Evolutionary conservation across 129 eudicot species (phyloP).

Genomic region (Flaveria trinervia): DNA sequence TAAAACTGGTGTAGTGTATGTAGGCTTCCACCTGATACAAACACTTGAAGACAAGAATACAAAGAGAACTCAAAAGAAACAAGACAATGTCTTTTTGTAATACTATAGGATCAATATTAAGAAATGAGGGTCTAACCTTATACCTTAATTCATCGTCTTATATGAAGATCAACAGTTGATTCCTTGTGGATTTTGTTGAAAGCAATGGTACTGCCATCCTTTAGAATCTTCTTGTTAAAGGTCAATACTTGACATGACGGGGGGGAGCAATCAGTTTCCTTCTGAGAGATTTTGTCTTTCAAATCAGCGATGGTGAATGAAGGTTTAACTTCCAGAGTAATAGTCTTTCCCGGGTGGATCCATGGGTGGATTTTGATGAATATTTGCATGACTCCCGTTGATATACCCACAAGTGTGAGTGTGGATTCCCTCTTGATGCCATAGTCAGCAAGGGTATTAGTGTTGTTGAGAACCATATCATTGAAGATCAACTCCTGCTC

Average conservation of each 20-base stretch:
- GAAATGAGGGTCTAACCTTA: neutral
- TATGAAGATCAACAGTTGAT: neutral
- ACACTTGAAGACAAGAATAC: neutral
- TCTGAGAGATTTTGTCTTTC: neutral
- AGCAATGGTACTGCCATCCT: neutral
- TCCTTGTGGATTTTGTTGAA: neutral
- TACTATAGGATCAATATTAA: neutral
- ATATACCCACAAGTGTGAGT: neutral
- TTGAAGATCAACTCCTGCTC: slow-evolving; percentile 11
- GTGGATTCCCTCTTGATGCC: neutral
- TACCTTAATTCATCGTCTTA: neutral
- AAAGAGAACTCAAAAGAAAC: neutral
- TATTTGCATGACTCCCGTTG: neutral
- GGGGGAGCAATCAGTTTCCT: neutral
- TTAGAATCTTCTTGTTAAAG: neutral
- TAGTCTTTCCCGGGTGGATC: neutral
- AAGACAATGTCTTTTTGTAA: neutral
- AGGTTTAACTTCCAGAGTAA: neutral
- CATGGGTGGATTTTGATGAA: neutral
- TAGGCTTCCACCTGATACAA: neutral
- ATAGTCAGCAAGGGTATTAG: neutral
- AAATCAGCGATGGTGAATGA: neutral
- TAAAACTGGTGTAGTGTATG: neutral
- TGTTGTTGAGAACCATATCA: neutral
- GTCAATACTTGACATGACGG: neutral